These are phyloP conservation scores for Venturia asperata DNA, from an alignment of 2,329 filamentous ascomycete species.

Conservation along the genomic window DNA sequence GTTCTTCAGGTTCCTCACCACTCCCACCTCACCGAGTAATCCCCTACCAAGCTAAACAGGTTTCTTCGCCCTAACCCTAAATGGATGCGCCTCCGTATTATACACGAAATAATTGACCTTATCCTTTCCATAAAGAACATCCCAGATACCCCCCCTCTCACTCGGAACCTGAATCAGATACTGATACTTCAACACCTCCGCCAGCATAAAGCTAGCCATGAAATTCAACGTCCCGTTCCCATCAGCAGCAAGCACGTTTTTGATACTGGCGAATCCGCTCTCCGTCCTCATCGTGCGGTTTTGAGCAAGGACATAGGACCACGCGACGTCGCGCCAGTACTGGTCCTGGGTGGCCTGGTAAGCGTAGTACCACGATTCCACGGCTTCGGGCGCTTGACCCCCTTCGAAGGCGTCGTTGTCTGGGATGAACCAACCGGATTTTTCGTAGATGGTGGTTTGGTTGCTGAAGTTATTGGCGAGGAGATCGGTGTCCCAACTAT, in stretches of 20 bases:
- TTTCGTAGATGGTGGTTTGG: conserved; percentile 52
- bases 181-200: conserved; percentile 78
- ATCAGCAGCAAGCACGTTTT: conserved; percentile 59
- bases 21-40: neutral
- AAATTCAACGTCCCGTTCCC: conserved; percentile 56
- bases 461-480: conserved; percentile 24
- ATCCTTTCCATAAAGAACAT: conserved; percentile 36
- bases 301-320: conserved; percentile 67
- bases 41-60: conserved; percentile 21
- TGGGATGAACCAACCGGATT: conserved; percentile 53
- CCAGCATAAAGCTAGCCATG: conserved; percentile 75
- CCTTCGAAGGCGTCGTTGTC: conserved; percentile 58
- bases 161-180: conserved; percentile 59
- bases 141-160: conserved; percentile 57
- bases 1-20: neutral
- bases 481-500: conserved; percentile 29
- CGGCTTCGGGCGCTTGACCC: conserved; percentile 65
- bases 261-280: conserved; percentile 60
- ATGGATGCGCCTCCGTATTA: conserved; percentile 60
- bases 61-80: conserved; percentile 36
- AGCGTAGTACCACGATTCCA: conserved; percentile 82
- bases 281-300: conserved; percentile 55
- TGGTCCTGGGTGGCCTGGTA: conserved; percentile 68
- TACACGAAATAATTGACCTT: conserved; percentile 45
- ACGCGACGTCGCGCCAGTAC: conserved; percentile 77